phyloP scores from a whole-genome alignment of 2,329 filamentous ascomycete genomes.

The Drechslera avenae region DNA sequence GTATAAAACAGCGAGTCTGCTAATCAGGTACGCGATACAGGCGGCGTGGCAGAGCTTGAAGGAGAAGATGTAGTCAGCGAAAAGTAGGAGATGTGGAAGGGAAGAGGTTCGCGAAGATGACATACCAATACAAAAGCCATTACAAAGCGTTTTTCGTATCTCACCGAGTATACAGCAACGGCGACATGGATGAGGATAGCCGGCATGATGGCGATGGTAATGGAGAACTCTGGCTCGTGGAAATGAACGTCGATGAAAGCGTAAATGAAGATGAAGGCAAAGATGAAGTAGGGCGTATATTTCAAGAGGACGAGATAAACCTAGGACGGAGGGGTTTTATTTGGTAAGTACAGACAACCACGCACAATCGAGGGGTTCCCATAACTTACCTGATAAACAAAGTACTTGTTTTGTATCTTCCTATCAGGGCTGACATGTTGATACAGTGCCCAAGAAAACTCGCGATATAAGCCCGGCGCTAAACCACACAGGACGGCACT shows the following conservation, averaged over 20 bases:
- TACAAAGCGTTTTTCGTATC: slow-evolving; percentile 18
- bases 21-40: slow-evolving; percentile 28
- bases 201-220: slow-evolving; percentile 34
- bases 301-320: slow-evolving; percentile 26
- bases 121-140: slow-evolving; percentile 23
- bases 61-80: neutral
- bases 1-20: slow-evolving; percentile 25
- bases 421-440: slow-evolving; percentile 20
- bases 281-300: slow-evolving; percentile 26
- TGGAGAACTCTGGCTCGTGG: slow-evolving; percentile 25
- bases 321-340: too few relatives aligned
- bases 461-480: slow-evolving; percentile 10
- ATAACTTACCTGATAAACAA: slow-evolving; percentile 19
- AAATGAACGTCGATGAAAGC: slow-evolving; percentile 30
- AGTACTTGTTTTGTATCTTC: slow-evolving; percentile 16
- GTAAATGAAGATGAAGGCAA: slow-evolving; percentile 29
- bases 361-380: too few relatives aligned
- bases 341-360: neutral
- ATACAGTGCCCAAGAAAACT: slow-evolving; percentile 29
- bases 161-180: slow-evolving; percentile 18
- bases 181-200: slow-evolving; percentile 17
- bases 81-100: neutral
- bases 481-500: slow-evolving; percentile 5
- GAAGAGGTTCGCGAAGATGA: neutral
- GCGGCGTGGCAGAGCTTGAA: slow-evolving; percentile 19